phyloP scores from a whole-genome alignment of 2,329 filamentous ascomycete genomes.

The Pseudogymnoascus sp. region DNA sequence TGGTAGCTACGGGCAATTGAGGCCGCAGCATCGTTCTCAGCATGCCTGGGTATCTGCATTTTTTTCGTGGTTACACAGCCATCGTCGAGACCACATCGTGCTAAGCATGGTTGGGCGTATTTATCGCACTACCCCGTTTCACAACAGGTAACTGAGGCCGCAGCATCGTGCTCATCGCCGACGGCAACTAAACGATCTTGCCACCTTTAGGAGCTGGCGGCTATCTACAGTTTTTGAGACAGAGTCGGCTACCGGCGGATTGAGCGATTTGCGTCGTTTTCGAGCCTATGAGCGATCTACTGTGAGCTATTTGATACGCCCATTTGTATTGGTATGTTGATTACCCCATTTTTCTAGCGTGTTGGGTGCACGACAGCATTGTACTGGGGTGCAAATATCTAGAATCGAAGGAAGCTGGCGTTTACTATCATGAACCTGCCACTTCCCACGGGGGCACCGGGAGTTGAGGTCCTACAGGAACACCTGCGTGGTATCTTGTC shows the following conservation, averaged over 20 bases:
- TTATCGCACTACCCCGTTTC: not conserved
- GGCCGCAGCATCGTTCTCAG: not conserved
- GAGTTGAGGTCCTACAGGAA: not conserved
- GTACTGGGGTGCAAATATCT: not conserved
- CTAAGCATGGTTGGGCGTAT: not conserved
- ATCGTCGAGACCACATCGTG: not conserved
- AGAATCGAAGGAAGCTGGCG: not conserved
- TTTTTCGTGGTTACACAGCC: not conserved
- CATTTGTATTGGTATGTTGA: not conserved
- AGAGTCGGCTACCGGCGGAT: not conserved
- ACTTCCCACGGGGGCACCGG: not conserved
- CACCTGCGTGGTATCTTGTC: not conserved
- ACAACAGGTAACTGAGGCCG: not conserved
- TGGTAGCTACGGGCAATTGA: not conserved
- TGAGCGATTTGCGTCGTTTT: not conserved
- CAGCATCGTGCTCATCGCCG: not conserved
- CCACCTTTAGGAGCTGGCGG: not conserved
- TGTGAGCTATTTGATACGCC: not conserved
- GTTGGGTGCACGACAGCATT: not conserved
- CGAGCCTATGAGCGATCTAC: not conserved
- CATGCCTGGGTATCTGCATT: not conserved
- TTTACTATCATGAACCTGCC: not conserved
- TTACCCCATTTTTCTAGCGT: not conserved
- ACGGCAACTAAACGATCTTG: not conserved
- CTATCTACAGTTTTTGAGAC: slow-evolving; percentile 4